Conservation (phyloP, 257 asterid species). For the Penstemon eatonii region DNA sequence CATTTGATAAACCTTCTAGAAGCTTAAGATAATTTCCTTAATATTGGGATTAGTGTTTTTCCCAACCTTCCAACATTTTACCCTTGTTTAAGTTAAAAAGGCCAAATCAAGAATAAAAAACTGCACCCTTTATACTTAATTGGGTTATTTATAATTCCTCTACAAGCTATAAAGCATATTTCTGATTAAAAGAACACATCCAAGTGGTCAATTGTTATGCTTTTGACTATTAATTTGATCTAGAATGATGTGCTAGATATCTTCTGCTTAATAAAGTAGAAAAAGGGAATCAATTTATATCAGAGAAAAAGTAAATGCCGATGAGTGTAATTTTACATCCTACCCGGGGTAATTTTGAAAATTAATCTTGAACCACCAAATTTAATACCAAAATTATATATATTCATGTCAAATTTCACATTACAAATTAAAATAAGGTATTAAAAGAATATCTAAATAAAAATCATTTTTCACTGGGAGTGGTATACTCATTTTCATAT, state of each 20-base stretch:
- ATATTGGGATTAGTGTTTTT: not conserved
- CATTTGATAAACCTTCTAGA: not conserved
- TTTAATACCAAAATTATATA: too few relatives aligned
- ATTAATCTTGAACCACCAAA: too few relatives aligned
- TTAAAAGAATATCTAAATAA: too few relatives aligned
- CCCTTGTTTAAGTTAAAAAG: not conserved
- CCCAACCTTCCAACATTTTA: not conserved
- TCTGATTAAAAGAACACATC: not conserved
- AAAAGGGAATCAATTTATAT: conserved; percentile 2
- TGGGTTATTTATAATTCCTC: not conserved
- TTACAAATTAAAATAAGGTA: too few relatives aligned
- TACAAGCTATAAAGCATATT: not conserved
- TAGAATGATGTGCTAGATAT: not conserved
- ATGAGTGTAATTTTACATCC: too few relatives aligned
- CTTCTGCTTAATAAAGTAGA: not conserved
- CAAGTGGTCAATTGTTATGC: conserved; percentile 8
- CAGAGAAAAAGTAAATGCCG: too few relatives aligned
- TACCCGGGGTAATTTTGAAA: too few relatives aligned
- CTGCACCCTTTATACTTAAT: not conserved
- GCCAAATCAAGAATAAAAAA: not conserved
- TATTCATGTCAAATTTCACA: too few relatives aligned
- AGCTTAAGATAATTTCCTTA: not conserved
- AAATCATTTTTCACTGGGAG: too few relatives aligned
- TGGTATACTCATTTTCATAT: too few relatives aligned
- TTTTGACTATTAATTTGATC: not conserved